Conservation (phyloP, 2,329 filamentous ascomycete genomes). For the Aspergillus fumigatiaffinis region DNA sequence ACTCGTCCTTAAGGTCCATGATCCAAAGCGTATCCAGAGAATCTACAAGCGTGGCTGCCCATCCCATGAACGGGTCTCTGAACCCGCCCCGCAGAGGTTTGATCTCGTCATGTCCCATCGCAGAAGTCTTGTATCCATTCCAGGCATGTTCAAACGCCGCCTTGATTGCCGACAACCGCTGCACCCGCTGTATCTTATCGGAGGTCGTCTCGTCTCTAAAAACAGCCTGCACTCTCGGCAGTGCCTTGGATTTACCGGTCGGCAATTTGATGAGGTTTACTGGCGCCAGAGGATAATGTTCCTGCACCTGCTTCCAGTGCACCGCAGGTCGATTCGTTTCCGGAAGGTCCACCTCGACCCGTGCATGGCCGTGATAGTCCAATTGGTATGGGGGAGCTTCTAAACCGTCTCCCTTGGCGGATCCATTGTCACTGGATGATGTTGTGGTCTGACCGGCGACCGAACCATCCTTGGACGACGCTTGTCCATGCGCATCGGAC, state of each 20-base stretch:
- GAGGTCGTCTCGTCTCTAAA: slow-evolving; percentile 63
- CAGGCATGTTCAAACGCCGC: slow-evolving; percentile 74
- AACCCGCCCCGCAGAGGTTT: slow-evolving; percentile 64
- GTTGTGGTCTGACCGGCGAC: neutral
- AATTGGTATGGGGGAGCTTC: neutral
- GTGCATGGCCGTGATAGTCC: slow-evolving; percentile 30
- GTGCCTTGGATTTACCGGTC: slow-evolving; percentile 61
- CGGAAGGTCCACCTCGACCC: slow-evolving; percentile 27
- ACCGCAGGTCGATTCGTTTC: slow-evolving; percentile 33
- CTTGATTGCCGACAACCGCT: slow-evolving; percentile 65
- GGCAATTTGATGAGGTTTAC: slow-evolving; percentile 73
- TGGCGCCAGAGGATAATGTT: slow-evolving; percentile 71
- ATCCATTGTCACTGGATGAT: neutral
- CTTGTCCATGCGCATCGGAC: neutral
- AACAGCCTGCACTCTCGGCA: slow-evolving; percentile 72
- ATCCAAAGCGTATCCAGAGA: slow-evolving; percentile 81
- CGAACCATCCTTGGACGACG: neutral
- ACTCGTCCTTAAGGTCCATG: slow-evolving; percentile 73
- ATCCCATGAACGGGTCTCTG: slow-evolving; percentile 83
- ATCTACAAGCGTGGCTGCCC: slow-evolving; percentile 85
- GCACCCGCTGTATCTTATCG: slow-evolving; percentile 59
- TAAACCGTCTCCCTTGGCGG: slow-evolving; percentile 3
- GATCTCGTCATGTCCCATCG: slow-evolving; percentile 85
- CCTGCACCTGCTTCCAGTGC: slow-evolving; percentile 70
- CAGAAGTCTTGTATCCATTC: slow-evolving; percentile 73